These are phyloP conservation scores for Eucalyptus marginata DNA, from an alignment of 345 rosid genomes.

Conservation along the genomic window DNA sequence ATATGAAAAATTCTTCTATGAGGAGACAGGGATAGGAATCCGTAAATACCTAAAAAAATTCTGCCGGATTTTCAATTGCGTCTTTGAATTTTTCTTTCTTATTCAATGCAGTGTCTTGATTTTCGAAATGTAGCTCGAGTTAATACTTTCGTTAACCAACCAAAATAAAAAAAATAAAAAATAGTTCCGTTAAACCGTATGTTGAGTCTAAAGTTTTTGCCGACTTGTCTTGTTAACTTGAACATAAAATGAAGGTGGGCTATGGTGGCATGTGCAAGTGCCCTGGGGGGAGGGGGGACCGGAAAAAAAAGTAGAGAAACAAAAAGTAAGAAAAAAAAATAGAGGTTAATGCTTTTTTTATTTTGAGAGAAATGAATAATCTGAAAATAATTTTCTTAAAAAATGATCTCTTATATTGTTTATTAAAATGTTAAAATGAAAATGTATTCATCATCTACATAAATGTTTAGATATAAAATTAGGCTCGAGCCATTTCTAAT, in stretches of 20 bases:
- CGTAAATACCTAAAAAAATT: background rate
- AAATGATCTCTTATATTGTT: rapidly evolving
- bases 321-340: no score
- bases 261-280: no score
- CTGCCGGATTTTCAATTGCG: background rate
- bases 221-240: background rate
- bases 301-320: no score
- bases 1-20: background rate
- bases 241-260: background rate
- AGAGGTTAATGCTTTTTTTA: no score
- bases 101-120: background rate
- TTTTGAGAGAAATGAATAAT: background rate
- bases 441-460: rapidly evolving
- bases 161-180: no score
- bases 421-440: background rate
- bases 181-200: no score
- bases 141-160: background rate
- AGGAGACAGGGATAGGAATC: background rate
- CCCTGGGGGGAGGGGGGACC: rapidly evolving
- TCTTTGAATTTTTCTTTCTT: background rate
- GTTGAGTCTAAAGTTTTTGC: background rate
- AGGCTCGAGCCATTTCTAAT: rapidly evolving
- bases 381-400: background rate
- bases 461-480: background rate
- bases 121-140: background rate